Conservation (phyloP, 139 green algal genomes). For the Tetradesmus lagerheimii region DNA sequence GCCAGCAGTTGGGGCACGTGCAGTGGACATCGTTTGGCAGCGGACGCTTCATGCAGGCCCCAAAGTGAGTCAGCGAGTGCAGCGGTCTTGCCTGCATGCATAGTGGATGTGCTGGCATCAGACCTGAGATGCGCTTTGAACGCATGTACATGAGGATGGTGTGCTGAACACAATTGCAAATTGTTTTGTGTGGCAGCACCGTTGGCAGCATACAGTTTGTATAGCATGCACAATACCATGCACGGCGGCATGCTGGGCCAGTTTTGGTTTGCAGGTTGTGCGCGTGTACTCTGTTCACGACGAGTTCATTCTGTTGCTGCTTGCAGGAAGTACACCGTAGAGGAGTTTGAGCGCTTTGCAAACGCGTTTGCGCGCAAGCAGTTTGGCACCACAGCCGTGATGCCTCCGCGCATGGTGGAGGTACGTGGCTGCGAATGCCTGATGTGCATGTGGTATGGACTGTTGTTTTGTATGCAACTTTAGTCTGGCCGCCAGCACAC, state of each 20-base stretch:
- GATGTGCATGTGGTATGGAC: too few species aligned
- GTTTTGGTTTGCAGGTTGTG: neutral
- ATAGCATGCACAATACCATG: too few species aligned
- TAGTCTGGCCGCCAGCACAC: too few species aligned
- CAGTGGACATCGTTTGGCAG: neutral
- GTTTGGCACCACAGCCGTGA: conserved; percentile 33
- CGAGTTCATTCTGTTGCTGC: neutral
- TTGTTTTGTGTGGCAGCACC: too few species aligned
- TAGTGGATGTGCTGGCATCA: neutral
- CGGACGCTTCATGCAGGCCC: conserved; percentile 16
- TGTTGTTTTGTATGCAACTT: too few species aligned
- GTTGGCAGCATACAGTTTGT: too few species aligned
- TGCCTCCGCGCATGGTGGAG: conserved; percentile 29
- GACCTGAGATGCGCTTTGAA: neutral
- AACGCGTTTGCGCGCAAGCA: conserved; percentile 15
- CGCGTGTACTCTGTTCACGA: neutral
- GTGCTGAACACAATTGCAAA: too few species aligned
- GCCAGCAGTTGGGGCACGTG: conserved; percentile 8
- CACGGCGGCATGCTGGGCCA: too few species aligned
- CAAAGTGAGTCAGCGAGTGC: neutral
- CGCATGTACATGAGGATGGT: too few species aligned
- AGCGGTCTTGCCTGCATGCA: too few species aligned
- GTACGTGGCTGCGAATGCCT: too few species aligned
- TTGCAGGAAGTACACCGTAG: conserved; percentile 15
- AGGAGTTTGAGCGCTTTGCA: conserved; percentile 19